phyloP scores from a whole-genome alignment of 169 alveolate genomes.

The Eimeria acervulina region DNA sequence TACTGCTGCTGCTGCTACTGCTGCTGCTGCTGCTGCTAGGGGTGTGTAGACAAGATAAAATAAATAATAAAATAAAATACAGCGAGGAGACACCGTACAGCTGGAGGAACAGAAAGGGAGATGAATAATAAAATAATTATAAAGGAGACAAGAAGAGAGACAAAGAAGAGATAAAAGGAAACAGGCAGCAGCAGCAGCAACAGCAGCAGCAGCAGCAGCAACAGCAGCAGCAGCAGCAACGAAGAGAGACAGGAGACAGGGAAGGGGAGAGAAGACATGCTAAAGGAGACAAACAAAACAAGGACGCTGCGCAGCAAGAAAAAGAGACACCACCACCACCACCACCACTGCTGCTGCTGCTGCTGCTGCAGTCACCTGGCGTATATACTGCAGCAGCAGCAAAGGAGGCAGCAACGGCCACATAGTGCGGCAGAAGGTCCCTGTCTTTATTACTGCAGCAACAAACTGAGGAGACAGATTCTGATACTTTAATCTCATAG shows the following conservation, averaged over 20 bases:
- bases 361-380: conserved; percentile 87
- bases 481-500: conserved; percentile 35
- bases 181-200: too few relatives aligned
- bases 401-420: conserved; percentile 89
- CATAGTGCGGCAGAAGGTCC: conserved; percentile 88
- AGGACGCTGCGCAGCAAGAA: background rate
- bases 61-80: too few relatives aligned
- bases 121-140: too few relatives aligned
- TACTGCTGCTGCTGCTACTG: too few relatives aligned
- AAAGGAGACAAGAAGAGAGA: background rate
- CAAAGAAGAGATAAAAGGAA: too few relatives aligned
- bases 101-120: too few relatives aligned
- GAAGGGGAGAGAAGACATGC: background rate
- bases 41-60: background rate
- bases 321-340: background rate
- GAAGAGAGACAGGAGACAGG: background rate
- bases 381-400: conserved; percentile 90
- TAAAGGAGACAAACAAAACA: background rate
- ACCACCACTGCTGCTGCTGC: background rate
- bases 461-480: conserved; percentile 81
- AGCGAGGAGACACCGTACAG: too few relatives aligned
- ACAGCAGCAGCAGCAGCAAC: background rate
- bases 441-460: conserved; percentile 85
- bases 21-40: too few relatives aligned
- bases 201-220: too few relatives aligned